These are phyloP conservation scores for Medicago arabica DNA, from an alignment of 306 rosid species.

Conservation along the genomic window DNA sequence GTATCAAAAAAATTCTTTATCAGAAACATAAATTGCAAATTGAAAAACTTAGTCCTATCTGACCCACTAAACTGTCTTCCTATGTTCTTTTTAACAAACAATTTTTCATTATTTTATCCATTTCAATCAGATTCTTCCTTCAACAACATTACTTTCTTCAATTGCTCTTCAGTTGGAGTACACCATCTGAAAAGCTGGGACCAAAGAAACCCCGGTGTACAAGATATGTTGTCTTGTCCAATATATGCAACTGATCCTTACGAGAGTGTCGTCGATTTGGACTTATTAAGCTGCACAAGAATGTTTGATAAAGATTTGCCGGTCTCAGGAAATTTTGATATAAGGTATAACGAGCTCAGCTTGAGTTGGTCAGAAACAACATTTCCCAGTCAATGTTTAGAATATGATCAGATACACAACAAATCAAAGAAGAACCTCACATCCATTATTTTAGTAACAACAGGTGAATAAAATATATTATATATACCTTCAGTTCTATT, in stretches of 20 bases:
- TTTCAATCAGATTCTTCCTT: too few relatives aligned
- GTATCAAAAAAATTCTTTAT: neutral
- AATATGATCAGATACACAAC: neutral
- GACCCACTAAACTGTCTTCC: constrained; percentile 26
- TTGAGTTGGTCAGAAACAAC: neutral
- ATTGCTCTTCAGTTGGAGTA: neutral
- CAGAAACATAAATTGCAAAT: neutral
- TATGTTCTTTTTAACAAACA: neutral
- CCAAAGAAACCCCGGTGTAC: neutral
- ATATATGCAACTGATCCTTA: neutral
- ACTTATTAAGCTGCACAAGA: constrained; percentile 2
- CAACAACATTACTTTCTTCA: neutral
- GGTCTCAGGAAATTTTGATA: neutral
- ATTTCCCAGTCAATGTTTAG: neutral
- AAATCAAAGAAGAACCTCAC: neutral
- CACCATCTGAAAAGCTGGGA: constrained; percentile 1
- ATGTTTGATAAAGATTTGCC: neutral
- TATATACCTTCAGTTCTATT: neutral
- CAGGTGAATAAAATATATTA: neutral
- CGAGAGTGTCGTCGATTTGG: neutral
- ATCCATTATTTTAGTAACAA: neutral
- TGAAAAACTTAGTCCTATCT: neutral
- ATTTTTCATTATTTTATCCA: constrained; percentile 28
- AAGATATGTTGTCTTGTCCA: constrained; percentile 9
- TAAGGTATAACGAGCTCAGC: neutral